Evolutionary conservation across 2,329 filamentous ascomycete genomes (phyloP), one percentile per base, ranked within the genome.

Genomic region (Penicillium sp.): DNA sequence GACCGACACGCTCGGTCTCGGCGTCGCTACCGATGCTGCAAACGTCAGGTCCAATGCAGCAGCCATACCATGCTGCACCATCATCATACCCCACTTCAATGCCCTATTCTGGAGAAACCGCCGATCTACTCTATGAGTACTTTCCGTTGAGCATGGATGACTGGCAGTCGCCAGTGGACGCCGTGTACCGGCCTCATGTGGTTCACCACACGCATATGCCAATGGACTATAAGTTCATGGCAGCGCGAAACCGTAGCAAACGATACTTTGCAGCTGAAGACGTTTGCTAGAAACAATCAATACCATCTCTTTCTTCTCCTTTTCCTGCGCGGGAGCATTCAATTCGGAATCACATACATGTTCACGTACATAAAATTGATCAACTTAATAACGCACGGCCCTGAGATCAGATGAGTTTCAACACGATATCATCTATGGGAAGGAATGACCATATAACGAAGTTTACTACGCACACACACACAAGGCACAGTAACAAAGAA

Each of bases 61-160:
- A 71, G 51, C 63, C 67, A 14, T 57, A 43, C 35, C 63, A 60
- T n/a, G 51, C 56, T 5, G 30, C 59, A 5, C 61, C 50, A n/a
- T 56, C 59, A 2, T 52, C 63, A 81, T 83, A 68, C 86, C 87
- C 67, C 81, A 89, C 33, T 75, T 86, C 62, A 20, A 65, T 76
- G 20, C 67, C 72, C 5, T 72, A 71, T 51, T 66, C 70, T n/a
- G 71, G 68, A 38, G 91, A 96, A 64, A 88, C 87, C 64, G 87
- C 87, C 0, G 92, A 97, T 72, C 77, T 92, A 62, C 77, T 97
- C 18, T 97, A 97, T 69, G 92, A 97, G 74, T 97, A 97, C 69
- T 97, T 97, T 62, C 92, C 92, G 0, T 79, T 97, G 16, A 91
- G 88, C 49, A 76, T 96, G 58, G 91, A 97, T 70, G 92, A 97